phyloP scores from a whole-genome alignment of 2,329 filamentous ascomycete genomes.

The Daldinia sp. region DNA sequence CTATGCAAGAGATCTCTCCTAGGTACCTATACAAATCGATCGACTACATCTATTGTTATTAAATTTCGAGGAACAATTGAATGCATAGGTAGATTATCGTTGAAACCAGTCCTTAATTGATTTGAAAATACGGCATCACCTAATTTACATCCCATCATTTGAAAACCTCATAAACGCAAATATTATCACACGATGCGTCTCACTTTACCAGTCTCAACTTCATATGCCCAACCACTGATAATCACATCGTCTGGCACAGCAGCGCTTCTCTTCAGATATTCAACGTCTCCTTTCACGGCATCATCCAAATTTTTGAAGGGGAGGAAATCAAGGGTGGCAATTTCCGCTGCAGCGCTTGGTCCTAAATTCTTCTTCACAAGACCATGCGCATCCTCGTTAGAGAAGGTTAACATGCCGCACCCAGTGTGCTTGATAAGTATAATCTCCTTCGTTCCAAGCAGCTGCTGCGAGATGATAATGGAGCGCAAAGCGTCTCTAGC shows the following conservation, averaged over 20 bases:
- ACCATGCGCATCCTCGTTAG: slow-evolving; percentile 66
- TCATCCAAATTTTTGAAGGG: slow-evolving; percentile 73
- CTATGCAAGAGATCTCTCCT: too few species aligned
- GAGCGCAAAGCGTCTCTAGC: slow-evolving; percentile 78
- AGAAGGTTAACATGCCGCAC: slow-evolving; percentile 79
- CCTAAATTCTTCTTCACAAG: slow-evolving; percentile 71
- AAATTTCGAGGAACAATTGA: too few species aligned
- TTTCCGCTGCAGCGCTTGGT: slow-evolving; percentile 60
- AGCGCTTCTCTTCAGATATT: slow-evolving; percentile 68
- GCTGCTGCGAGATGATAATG: slow-evolving; percentile 81
- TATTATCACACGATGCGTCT: slow-evolving; percentile 58
- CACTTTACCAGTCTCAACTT: slow-evolving; percentile 78
- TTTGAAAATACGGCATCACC: too few species aligned
- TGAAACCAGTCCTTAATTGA: too few species aligned
- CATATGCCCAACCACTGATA: slow-evolving; percentile 81
- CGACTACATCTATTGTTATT: too few species aligned
- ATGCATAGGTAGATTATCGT: too few species aligned
- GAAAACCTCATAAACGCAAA: too few species aligned
- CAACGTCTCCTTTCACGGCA: slow-evolving; percentile 75
- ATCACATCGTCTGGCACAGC: slow-evolving; percentile 70
- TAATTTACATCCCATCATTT: too few species aligned
- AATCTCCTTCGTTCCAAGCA: slow-evolving; percentile 81
- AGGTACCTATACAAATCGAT: too few species aligned
- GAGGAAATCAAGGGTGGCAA: slow-evolving; percentile 69
- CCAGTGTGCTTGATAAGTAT: slow-evolving; percentile 80